Evolutionary conservation across 2,329 filamentous ascomycete genomes (phyloP).

Genomic region (Venturia asperata): DNA sequence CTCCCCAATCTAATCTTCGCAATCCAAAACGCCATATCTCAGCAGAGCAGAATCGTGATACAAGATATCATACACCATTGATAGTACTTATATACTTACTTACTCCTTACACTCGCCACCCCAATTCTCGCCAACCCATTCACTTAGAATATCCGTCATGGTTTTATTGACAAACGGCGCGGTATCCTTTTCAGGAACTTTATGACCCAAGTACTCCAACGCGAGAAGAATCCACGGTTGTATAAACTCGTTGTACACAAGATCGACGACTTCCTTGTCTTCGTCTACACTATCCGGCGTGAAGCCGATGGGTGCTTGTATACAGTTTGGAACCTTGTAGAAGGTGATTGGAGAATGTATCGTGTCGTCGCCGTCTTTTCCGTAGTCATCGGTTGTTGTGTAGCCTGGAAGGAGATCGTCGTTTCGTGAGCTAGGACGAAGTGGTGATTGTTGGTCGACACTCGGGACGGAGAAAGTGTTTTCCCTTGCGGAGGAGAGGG

Average conservation of each 20-base stretch:
- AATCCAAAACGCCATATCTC: background rate
- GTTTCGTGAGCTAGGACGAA: slow-evolving; percentile 24
- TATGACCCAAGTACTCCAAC: slow-evolving; percentile 53
- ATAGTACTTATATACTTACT: too few relatives aligned
- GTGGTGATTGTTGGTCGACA: slow-evolving; percentile 23
- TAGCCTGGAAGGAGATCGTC: slow-evolving; percentile 65
- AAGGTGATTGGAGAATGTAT: slow-evolving; percentile 68
- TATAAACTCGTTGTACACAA: slow-evolving; percentile 90
- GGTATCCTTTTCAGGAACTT: slow-evolving; percentile 45
- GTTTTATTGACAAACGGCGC: slow-evolving; percentile 46
- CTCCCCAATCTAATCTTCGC: too few relatives aligned
- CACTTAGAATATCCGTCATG: slow-evolving; percentile 51
- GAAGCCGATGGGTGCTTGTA: slow-evolving; percentile 59
- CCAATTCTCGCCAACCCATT: slow-evolving; percentile 55
- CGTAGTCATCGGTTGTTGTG: slow-evolving; percentile 79
- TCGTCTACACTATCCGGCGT: slow-evolving; percentile 33
- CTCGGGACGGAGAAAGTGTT: background rate
- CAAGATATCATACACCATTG: background rate
- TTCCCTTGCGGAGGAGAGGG: background rate
- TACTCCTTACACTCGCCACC: slow-evolving; percentile 9
- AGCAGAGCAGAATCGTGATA: background rate
- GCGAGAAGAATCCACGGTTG: slow-evolving; percentile 73
- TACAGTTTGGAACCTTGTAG: slow-evolving; percentile 74
- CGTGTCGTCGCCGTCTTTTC: slow-evolving; percentile 82
- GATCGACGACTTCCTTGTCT: slow-evolving; percentile 55